Percentiles rank a stretch among this genome's conserved stretches.
These are phyloP conservation scores for Lachnum nothofagi DNA, from an alignment of 2,329 filamentous ascomycete species.

Conservation along the genomic window DNA sequence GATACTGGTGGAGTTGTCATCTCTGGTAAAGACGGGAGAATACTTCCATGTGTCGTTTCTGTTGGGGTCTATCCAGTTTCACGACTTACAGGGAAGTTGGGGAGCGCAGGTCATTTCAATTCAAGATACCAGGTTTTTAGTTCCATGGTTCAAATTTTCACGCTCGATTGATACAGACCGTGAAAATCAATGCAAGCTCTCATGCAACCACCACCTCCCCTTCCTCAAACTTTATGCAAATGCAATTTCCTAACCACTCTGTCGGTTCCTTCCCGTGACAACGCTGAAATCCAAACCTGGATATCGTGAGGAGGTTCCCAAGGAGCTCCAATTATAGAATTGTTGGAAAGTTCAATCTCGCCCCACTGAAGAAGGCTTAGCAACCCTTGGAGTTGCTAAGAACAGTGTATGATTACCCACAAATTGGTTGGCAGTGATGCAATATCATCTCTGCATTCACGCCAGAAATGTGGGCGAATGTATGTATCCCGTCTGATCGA, in stretches of 20 bases:
- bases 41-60: conserved; percentile 11
- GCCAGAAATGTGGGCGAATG: background rate
- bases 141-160: conserved; percentile 2
- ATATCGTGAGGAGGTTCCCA: conserved; percentile 3
- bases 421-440: conserved; percentile 5
- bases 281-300: conserved; percentile 2
- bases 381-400: background rate
- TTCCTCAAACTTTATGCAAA: background rate
- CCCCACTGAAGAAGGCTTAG: background rate
- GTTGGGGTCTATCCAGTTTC: conserved; percentile 11
- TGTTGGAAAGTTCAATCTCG: conserved; percentile 3
- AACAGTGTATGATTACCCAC: conserved; percentile 1
- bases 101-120: conserved; percentile 11
- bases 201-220: background rate
- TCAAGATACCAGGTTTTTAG: conserved; percentile 8
- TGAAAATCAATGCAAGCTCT: background rate
- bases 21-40: conserved; percentile 11
- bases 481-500: background rate
- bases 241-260: background rate
- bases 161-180: conserved; percentile 4
- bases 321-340: conserved; percentile 3
- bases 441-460: background rate
- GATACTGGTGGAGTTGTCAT: conserved; percentile 13
- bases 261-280: background rate
- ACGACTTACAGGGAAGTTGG: conserved; percentile 10